Evolutionary conservation across 2,329 filamentous ascomycete species (phyloP).

Genomic region (Fusarium liriodendri): DNA sequence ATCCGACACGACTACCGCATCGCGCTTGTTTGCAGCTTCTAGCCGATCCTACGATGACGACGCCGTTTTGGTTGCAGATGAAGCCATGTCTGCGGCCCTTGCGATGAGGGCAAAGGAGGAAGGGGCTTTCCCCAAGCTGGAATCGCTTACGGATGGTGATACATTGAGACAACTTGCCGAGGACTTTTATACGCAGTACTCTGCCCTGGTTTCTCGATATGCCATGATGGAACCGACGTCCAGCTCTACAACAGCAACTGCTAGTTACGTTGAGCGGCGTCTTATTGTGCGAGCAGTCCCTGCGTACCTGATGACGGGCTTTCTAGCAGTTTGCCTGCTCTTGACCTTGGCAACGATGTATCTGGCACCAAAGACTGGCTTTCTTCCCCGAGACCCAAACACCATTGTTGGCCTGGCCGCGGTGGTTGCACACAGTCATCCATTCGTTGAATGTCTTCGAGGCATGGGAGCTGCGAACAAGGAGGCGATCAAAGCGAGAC

Average conservation of each 20-base stretch:
- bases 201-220: conserved; percentile 48
- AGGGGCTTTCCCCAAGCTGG: conserved; percentile 30
- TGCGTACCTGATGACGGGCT: conserved; percentile 46
- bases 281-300: conserved; percentile 46
- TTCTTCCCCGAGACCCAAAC: conserved; percentile 51
- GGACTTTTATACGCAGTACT: conserved; percentile 50
- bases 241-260: conserved; percentile 35
- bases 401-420: conserved; percentile 51
- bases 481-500: conserved; percentile 40
- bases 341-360: conserved; percentile 34
- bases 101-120: conserved; percentile 40
- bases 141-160: conserved; percentile 37
- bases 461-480: conserved; percentile 49
- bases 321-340: conserved; percentile 44
- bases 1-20: neutral
- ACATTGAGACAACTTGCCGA: conserved; percentile 42
- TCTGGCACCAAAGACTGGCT: conserved; percentile 44
- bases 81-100: conserved; percentile 49
- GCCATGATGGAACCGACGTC: conserved; percentile 43
- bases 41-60: conserved; percentile 36
- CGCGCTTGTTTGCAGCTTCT: conserved; percentile 2
- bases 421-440: conserved; percentile 50
- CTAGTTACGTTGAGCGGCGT: conserved; percentile 44
- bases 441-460: conserved; percentile 49
- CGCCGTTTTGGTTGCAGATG: conserved; percentile 45